Base-by-base conservation (phyloP, 768 basidiomycete species). In the Russula foetens region DNA sequence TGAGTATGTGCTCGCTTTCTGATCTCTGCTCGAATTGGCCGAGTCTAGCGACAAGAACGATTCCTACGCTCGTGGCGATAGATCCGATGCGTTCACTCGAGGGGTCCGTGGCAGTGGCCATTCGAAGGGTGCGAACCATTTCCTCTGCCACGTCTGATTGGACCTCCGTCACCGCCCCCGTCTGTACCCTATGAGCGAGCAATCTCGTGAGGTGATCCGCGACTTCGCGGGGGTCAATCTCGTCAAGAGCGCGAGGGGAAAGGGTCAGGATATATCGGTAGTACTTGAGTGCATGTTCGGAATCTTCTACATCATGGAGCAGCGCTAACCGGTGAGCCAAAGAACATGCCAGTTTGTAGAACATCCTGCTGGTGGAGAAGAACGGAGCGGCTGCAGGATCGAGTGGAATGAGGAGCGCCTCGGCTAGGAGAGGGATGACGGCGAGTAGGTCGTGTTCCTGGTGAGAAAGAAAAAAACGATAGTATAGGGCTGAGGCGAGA, bases 381-480 rank as follows among this genome's bases (percentile, higher is more conserved):
- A 28, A 53, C 28, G 28, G 35, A 35, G 45, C 19, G 4, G 28
- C 31, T 17, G 0, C 28, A 3, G 51, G 52, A 45, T 28, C 15
- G 35, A 53, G 58, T 2, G 58, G 51, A 21, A 53, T 44, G 26
- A 59, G 51, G 50, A 59, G 58, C 9, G 33, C 58, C 41, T 59
- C 58, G 7, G 52, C 28, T 9, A 59, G 29, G 11, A 59, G n/a
- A 33, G 46, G 51, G 7, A 53, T 59, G 35, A 23, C 19, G 4
- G 45, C 26, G 12, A 53, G 19, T 24, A 59, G 45, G 52, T 59
- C 58, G 14, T 39, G 44, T 26, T n/a, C 38, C 19, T 21, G 24
- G 21, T 38, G 51, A 7, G 44, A 53, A 39, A 47, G 28, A 1
- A 29, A 1, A 48, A 47, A 47, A 31, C 58, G 51, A 17, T 9